Base-by-base conservation (phyloP, 139 green algal genomes). In the Chlorella sp. region DNA sequence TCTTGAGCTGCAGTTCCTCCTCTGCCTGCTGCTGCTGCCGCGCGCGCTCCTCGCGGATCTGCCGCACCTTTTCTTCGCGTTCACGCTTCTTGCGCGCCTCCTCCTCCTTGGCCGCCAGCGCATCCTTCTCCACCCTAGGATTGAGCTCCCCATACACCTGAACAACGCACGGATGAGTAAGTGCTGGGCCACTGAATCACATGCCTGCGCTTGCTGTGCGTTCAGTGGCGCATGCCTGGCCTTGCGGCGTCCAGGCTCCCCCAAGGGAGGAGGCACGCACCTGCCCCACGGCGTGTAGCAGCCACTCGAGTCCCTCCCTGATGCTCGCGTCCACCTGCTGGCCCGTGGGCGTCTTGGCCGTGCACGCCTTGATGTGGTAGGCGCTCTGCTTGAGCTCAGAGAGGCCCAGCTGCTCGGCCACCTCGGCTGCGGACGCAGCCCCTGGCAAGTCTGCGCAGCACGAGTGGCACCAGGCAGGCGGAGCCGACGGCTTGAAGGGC, bases 341-440 rank as follows among this genome's bases (percentile, higher is more conserved):
- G 1, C 67, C 69, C 2, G 32, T 20, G 5, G 59, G 42, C 0
- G 68, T 49, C 49, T 75, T 76, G 5, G 79, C 79, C 0, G 66
- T 77, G 74, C 79, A 85, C 42, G 70, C 33, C 26, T 84, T 4
- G 49, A 88, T 81, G 49, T 84, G 78, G 71, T 82, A 82, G 62
- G 59, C 74, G 61, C 79, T 80, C 29, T 75, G 61, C 30, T 72
- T 55, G 27, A 71, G 35, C 24, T 6, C 34, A 0, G 64, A 30
- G 3, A 86, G 69, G 24, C 77, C 77, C 1, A 86, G 74, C 49
- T 67, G 62, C 23, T 62, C 42, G 22, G 75, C 73, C 24, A 85
- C 70, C 31, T 85, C 70, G 0, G 75, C 70, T 3, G 69, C 35
- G 27, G 59, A 35, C 55, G 75, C 30, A 29, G 68, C 70, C 34